Evolutionary conservation across 176 grass and related monocot genomes (phyloP).

Genomic region (Echinochloa phyllopogon): DNA sequence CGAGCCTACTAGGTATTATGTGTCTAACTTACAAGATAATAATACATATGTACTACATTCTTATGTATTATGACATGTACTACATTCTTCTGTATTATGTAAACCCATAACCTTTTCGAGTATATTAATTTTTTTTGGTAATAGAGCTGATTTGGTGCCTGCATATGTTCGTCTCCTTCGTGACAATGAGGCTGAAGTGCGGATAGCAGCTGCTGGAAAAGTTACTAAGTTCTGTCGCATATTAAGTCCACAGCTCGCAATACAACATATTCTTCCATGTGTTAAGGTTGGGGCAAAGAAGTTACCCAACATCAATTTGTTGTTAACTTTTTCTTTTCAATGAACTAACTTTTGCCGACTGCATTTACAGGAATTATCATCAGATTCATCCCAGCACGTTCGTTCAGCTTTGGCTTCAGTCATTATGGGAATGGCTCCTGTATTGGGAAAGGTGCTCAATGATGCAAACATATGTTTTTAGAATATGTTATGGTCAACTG

Average conservation of each 20-base stretch:
- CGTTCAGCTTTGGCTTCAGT: slow-evolving; percentile 86
- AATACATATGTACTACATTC: neutral
- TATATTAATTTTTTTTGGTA: neutral
- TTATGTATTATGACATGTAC: too few relatives aligned
- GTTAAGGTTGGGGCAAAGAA: slow-evolving; percentile 55
- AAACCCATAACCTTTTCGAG: neutral
- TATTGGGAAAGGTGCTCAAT: slow-evolving; percentile 67
- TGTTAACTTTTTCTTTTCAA: neutral
- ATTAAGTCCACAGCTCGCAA: slow-evolving; percentile 62
- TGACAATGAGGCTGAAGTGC: slow-evolving; percentile 87
- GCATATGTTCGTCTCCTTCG: slow-evolving; percentile 83
- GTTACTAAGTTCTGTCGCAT: slow-evolving; percentile 87
- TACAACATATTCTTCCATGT: slow-evolving; percentile 85
- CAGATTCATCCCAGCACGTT: slow-evolving; percentile 90
- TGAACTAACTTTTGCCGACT: neutral
- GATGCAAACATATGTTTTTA: neutral
- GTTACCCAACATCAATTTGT: neutral
- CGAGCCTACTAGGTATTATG: slow-evolving; percentile 65
- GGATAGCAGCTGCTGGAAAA: slow-evolving; percentile 85
- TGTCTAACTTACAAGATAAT: neutral
- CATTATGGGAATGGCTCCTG: slow-evolving; percentile 89
- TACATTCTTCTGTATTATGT: neutral
- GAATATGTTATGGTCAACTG: neutral
- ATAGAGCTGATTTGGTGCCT: slow-evolving; percentile 70
- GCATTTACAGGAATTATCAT: slow-evolving; percentile 63